Evolutionary conservation across 1,284 basidiomycete species (phyloP).

Genomic region (Ganoderma lingzhi): DNA sequence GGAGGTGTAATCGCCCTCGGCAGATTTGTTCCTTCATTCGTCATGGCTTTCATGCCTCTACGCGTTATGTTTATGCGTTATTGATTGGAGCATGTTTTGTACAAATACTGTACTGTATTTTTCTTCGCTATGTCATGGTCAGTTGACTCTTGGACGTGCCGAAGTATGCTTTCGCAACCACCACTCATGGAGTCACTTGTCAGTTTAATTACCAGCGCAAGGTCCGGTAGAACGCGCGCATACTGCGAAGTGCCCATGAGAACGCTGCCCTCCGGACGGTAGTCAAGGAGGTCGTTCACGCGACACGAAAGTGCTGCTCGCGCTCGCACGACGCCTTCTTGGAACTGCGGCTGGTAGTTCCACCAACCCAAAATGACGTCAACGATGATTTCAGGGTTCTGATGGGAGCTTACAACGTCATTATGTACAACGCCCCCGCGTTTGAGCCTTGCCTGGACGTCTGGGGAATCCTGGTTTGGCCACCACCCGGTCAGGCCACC

Average conservation of each 20-base stretch:
- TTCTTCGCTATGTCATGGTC: slow-evolving; percentile 13
- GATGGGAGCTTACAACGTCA: slow-evolving; percentile 11
- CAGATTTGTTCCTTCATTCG: background rate
- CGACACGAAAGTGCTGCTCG: background rate
- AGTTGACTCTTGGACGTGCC: background rate
- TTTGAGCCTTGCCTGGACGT: background rate
- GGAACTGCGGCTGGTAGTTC: background rate
- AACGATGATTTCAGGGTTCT: slow-evolving; percentile 24
- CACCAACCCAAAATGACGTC: slow-evolving; percentile 28
- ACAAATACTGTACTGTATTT: slow-evolving; percentile 23
- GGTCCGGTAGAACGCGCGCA: background rate
- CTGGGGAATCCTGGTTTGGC: background rate
- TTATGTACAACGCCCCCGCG: background rate
- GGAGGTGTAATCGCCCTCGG: slow-evolving; percentile 42
- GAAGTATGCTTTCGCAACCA: background rate
- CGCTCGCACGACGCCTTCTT: background rate
- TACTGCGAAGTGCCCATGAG: background rate
- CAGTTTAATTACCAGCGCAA: no score
- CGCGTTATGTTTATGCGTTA: background rate
- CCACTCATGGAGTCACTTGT: background rate
- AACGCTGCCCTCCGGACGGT: background rate
- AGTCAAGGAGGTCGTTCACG: background rate
- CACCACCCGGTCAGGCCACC: background rate
- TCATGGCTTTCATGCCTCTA: background rate
- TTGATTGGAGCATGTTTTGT: slow-evolving; percentile 18